A percentile compares a stretch with the other conserved stretches of the same genome.
Evolutionary conservation across 169 alveolate species (phyloP).

Genomic region (Sarcocystis neurona): DNA sequence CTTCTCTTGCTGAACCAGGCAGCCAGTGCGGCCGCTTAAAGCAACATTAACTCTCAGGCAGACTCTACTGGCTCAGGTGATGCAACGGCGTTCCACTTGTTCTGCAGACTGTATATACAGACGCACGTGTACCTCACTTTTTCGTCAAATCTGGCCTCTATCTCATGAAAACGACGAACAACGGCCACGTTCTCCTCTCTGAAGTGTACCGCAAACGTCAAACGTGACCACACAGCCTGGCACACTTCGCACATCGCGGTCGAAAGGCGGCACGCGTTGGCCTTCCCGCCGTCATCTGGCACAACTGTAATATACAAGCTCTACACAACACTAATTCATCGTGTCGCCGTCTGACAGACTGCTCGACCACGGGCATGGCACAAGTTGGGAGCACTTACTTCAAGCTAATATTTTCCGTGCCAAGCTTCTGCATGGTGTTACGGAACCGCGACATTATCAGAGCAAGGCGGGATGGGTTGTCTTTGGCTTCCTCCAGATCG

Average conservation of each 20-base stretch:
- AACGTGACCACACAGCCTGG: too few species aligned
- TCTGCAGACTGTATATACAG: too few species aligned
- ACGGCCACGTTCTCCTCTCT: conserved; percentile 58
- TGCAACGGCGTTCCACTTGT: too few species aligned
- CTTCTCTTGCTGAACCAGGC: too few species aligned
- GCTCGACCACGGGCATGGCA: background rate
- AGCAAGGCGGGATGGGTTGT: conserved; percentile 56
- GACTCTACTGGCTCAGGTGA: too few species aligned
- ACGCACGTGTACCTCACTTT: conserved; percentile 41
- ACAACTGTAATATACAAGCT: background rate
- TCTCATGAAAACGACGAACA: conserved; percentile 55
- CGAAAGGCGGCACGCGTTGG: too few species aligned
- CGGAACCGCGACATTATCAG: conserved; percentile 53
- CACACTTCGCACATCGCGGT: too few species aligned
- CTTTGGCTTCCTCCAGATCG: conserved; percentile 61
- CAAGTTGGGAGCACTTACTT: conserved; percentile 4
- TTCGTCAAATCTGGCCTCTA: conserved; percentile 51
- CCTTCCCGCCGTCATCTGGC: too few species aligned
- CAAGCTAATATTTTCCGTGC: conserved; percentile 48
- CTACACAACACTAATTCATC: background rate
- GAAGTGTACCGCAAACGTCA: too few species aligned
- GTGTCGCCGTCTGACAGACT: background rate
- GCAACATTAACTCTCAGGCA: too few species aligned
- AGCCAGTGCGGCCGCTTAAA: too few species aligned
- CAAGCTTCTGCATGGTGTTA: conserved; percentile 35